Evolutionary conservation across 1,139 yeast genomes (phyloP).

Genomic region (Kurtzmaniella natalensis): DNA sequence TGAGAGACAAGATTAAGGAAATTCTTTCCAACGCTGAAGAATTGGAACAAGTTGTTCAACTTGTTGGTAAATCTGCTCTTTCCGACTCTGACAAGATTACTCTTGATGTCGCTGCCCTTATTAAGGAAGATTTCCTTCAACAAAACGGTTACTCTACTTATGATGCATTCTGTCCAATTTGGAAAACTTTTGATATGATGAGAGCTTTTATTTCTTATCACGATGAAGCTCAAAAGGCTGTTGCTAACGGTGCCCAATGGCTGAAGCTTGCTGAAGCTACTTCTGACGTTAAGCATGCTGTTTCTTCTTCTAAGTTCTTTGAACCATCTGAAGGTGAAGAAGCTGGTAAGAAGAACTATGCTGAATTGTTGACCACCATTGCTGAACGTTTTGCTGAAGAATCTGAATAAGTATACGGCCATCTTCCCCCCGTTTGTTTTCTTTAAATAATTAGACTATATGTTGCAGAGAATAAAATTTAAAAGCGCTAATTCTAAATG

Average conservation of each 20-base stretch:
- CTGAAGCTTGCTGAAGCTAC: constrained; percentile 85
- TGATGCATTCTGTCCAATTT: constrained; percentile 98
- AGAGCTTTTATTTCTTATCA: constrained; percentile 84
- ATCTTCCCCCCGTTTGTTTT: background rate
- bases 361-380: constrained; percentile 66
- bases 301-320: constrained; percentile 90
- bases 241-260: constrained; percentile 94
- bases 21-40: constrained; percentile 96
- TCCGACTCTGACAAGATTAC: constrained; percentile 96
- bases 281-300: constrained; percentile 85
- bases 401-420: constrained; percentile 79
- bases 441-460: background rate
- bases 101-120: constrained; percentile 82
- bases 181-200: constrained; percentile 99
- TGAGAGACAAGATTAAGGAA: constrained; percentile 90
- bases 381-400: constrained; percentile 94
- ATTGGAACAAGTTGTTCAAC: constrained; percentile 96
- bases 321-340: constrained; percentile 91
- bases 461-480: background rate
- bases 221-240: constrained; percentile 97
- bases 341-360: constrained; percentile 72
- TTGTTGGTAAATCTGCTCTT: constrained; percentile 96
- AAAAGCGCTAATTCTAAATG: background rate
- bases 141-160: constrained; percentile 98
- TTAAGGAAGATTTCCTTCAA: constrained; percentile 97